Base-by-base conservation (phyloP, 139 green algal species). In the Chlorella sp. region DNA sequence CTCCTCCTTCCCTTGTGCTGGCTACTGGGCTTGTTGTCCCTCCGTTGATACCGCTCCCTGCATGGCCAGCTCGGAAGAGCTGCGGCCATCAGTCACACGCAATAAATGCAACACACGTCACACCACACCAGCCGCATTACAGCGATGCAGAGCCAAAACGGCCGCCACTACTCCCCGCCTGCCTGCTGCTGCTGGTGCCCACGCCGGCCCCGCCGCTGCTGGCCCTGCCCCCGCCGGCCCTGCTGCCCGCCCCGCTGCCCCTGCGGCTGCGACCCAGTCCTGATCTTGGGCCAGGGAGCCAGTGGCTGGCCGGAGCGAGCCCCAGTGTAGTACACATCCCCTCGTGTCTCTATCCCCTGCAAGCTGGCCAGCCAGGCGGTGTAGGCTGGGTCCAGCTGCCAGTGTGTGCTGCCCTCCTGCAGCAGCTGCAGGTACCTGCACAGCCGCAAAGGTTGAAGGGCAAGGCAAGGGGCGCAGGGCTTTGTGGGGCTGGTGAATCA, bases 381-480 rank as follows among this genome's bases (percentile, higher is more conserved):
- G 65, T 92, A 91, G 1, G 1, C 22, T 1, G 36, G 34, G 44
- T 92, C 81, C 54, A 94, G 73, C 54, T 64, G 22, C 84, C 86
- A 92, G 54, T 92, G 78, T 22, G 9, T 46, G 0, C 89, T 87
- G 14, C 91, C 89, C 26, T 85, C 81, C 67, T 83, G 40, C 32
- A 92, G 84, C 56, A 92, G 86, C 9, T 85, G n/a, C 43, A 92
- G 67, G 64, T 94, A 94, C 43, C 90, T 87, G 82, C 80, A 76
- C 62, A 8, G 84, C 38, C 43, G 79, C 73, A 9, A 56, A 2
- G n/a, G 40, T 11, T 13, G 72, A 11, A n/a, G n/a, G 41, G n/a
- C 51, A 36, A 22, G 65, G 62, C 58, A 62, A 24, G 40, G 28
- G 36, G 34, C 5, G 36, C 24, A 64, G 56, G 60, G 60, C 2